Evolutionary conservation across 495 filamentous ascomycete species (phyloP).

Genomic region (Acidiella bohemica): DNA sequence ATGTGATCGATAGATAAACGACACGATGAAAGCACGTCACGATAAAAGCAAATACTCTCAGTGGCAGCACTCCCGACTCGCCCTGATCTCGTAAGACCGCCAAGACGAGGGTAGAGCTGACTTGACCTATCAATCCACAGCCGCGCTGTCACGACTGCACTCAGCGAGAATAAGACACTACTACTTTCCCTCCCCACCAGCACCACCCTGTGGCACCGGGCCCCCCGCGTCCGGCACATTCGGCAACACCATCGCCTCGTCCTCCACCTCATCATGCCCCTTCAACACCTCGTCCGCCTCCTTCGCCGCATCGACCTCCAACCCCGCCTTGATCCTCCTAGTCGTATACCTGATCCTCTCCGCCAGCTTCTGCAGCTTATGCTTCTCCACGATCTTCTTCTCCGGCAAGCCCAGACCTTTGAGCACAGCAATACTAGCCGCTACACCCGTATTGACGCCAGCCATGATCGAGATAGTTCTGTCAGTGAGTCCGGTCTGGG

Average conservation of each 20-base stretch:
- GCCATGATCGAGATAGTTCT: neutral
- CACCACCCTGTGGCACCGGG: neutral
- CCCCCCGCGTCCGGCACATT: neutral
- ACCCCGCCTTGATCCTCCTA: neutral
- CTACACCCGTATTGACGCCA: conserved; percentile 7
- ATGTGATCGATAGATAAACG: too few relatives aligned
- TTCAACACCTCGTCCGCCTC: conserved; percentile 1
- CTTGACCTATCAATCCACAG: too few relatives aligned
- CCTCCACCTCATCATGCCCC: conserved; percentile 5
- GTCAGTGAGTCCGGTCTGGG: neutral
- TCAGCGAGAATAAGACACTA: neutral
- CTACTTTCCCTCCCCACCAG: neutral
- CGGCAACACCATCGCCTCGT: conserved; percentile 3
- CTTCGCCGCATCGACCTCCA: conserved; percentile 1
- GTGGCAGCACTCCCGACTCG: too few relatives aligned
- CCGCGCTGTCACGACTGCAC: too few relatives aligned
- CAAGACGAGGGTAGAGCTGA: too few relatives aligned
- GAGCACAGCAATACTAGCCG: conserved; percentile 1
- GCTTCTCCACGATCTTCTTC: conserved; percentile 6
- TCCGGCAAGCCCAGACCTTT: conserved; percentile 9
- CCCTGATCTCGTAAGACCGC: too few relatives aligned
- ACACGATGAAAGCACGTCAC: too few relatives aligned
- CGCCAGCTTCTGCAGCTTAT: conserved; percentile 5
- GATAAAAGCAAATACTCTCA: too few relatives aligned
- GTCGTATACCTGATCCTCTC: conserved; percentile 7